Evolutionary conservation across 2,329 filamentous ascomycete species (phyloP).

Genomic region (Hypoxylon sp.): DNA sequence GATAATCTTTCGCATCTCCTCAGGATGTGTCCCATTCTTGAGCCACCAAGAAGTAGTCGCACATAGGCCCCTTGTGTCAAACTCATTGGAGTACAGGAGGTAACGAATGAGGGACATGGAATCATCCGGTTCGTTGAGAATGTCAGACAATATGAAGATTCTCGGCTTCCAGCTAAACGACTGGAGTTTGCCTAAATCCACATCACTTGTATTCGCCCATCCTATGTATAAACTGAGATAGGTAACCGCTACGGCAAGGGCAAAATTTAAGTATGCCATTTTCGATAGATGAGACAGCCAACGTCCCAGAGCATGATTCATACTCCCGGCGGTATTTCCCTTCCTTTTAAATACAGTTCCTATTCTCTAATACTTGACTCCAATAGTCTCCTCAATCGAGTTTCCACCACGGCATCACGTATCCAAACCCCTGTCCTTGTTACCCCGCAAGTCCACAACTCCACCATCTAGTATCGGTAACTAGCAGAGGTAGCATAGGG

Average conservation of each 20-base stretch:
- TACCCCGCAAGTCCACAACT: not conserved
- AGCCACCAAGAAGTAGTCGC: conserved; percentile 14
- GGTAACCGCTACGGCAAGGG: not conserved
- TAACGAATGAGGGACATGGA: conserved; percentile 17
- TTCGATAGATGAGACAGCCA: not conserved
- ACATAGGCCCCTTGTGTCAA: conserved; percentile 6
- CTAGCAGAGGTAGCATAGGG: not conserved
- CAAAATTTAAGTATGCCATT: not conserved
- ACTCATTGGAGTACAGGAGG: conserved; percentile 11
- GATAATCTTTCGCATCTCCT: conserved; percentile 8
- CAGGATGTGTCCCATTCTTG: conserved; percentile 1
- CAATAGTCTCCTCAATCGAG: no score
- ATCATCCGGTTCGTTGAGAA: conserved; percentile 18
- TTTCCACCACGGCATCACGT: not conserved
- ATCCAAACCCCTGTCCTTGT: not conserved
- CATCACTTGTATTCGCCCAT: not conserved
- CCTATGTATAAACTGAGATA: conserved; percentile 1
- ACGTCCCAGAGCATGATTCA: not conserved
- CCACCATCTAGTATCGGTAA: not conserved
- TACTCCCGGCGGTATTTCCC: not conserved
- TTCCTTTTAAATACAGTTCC: not conserved
- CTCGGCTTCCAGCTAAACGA: conserved; percentile 14
- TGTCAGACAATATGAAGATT: conserved; percentile 10
- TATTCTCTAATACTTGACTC: not conserved
- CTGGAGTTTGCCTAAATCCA: conserved; percentile 6